Evolutionary conservation across 1,139 yeast species (phyloP).

Genomic region (Kodamaea suecica): DNA sequence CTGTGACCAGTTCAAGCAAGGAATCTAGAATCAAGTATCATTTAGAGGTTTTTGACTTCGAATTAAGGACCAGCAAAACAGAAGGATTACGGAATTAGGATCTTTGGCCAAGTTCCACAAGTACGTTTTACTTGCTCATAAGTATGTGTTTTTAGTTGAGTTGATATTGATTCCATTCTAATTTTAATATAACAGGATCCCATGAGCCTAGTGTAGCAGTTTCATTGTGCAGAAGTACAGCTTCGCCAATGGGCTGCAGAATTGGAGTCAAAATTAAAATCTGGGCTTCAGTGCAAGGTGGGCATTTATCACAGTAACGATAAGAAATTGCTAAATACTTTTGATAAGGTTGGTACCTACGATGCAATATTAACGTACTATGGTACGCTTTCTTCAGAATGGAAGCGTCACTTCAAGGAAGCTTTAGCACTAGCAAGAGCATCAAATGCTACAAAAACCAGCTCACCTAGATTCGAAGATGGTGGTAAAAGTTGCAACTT

Average conservation of each 20-base stretch:
- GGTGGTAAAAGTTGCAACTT: constrained; percentile 54
- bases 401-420: constrained; percentile 55
- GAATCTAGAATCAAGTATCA: constrained; percentile 19
- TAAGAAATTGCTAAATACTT: constrained; percentile 36
- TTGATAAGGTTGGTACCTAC: constrained; percentile 46
- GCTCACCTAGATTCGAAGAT: constrained; percentile 36
- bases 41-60: constrained; percentile 22
- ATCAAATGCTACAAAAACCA: constrained; percentile 18
- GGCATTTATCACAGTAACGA: constrained; percentile 64
- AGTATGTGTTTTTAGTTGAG: too few relatives aligned
- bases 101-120: constrained; percentile 4
- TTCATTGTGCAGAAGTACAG: too few relatives aligned
- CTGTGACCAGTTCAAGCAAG: constrained; percentile 27
- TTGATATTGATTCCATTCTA: too few relatives aligned
- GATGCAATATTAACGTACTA: constrained; percentile 84
- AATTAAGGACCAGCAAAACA: constrained; percentile 22
- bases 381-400: constrained; percentile 66
- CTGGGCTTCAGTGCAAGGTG: constrained; percentile 42
- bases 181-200: too few relatives aligned
- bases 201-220: too few relatives aligned
- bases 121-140: background rate
- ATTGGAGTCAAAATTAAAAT: constrained; percentile 57
- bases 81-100: constrained; percentile 27
- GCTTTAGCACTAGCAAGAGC: constrained; percentile 29
- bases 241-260: constrained; percentile 84